phyloP scores from a whole-genome alignment of 2,329 filamentous ascomycete species.

The Coniochaeta ligniaria region DNA sequence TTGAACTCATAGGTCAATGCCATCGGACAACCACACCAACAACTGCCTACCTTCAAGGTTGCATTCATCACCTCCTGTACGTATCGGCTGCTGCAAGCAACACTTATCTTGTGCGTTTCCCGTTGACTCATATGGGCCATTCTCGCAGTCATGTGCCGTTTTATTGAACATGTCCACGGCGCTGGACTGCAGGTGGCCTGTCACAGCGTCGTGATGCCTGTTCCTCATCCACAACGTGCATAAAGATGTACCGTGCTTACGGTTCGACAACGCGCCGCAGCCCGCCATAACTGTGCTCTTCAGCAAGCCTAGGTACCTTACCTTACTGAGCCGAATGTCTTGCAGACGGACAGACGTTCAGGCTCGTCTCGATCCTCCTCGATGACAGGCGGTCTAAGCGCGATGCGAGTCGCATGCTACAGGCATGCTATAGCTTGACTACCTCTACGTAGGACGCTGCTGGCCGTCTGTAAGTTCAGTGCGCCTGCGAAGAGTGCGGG shows the following conservation, averaged over 20 bases:
- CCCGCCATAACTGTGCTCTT: neutral
- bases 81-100: neutral
- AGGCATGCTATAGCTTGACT: too few relatives aligned
- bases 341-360: neutral
- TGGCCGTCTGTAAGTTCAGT: neutral
- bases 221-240: neutral
- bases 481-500: neutral
- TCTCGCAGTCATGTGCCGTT: neutral
- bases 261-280: neutral
- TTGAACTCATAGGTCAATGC: neutral
- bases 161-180: neutral
- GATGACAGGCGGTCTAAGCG: neutral
- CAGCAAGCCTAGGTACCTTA: neutral
- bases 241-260: conserved; percentile 1
- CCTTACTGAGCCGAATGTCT: neutral
- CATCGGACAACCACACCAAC: neutral
- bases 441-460: neutral
- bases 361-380: neutral
- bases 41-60: neutral
- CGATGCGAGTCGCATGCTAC: neutral
- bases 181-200: neutral
- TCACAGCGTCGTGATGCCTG: neutral
- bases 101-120: neutral
- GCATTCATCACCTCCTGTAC: neutral
- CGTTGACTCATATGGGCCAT: neutral